Conservation (phyloP, 139 green algal species). For the Trebouxia sp. region DNA sequence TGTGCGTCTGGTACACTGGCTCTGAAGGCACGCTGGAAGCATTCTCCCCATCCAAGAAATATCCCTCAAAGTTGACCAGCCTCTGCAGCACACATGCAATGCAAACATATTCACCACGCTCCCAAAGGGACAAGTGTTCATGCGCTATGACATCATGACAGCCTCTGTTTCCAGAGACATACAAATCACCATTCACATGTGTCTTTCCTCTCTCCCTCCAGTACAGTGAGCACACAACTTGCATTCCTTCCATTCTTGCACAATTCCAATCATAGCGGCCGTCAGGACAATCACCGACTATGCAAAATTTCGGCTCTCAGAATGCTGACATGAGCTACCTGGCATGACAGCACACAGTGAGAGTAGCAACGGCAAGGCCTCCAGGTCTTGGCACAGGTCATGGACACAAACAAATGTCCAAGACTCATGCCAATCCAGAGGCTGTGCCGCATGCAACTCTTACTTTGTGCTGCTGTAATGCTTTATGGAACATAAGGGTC, state of each 20-base stretch:
- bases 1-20: constrained; percentile 31
- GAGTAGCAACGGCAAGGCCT: background rate
- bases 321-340: background rate
- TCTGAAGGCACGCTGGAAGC: background rate
- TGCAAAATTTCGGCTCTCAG: background rate
- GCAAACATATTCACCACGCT: background rate
- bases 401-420: background rate
- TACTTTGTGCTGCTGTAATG: background rate
- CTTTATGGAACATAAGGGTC: background rate
- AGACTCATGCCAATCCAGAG: background rate
- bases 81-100: background rate
- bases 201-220: background rate
- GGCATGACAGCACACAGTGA: background rate
- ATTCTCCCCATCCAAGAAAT: constrained; percentile 47
- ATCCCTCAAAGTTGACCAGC: constrained; percentile 48
- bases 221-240: background rate
- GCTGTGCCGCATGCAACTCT: background rate
- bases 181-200: background rate
- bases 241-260: background rate
- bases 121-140: background rate
- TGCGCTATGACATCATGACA: background rate
- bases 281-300: background rate
- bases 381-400: background rate
- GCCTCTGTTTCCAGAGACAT: background rate
- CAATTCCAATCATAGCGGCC: background rate